phyloP scores from a whole-genome alignment of 768 basidiomycete species.

The Termitomyces heimii region DNA sequence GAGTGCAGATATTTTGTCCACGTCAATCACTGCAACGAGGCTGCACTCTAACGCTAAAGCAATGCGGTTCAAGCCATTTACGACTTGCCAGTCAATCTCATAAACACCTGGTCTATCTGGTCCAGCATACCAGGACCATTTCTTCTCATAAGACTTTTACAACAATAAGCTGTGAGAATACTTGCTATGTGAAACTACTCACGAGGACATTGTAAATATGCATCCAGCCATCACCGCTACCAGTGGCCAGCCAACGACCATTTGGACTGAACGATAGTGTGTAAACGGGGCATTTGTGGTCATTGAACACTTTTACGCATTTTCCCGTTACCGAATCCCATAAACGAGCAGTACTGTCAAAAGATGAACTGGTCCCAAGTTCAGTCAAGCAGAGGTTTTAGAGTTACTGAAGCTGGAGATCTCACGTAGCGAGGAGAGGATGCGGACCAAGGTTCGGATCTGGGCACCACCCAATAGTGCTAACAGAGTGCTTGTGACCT shows the following conservation, averaged over 20 bases:
- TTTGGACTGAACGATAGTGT: constrained; percentile 71
- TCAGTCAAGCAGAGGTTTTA: neutral
- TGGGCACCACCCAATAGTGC: constrained; percentile 67
- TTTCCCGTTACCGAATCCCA: constrained; percentile 81
- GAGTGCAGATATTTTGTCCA: constrained; percentile 38
- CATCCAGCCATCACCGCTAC: constrained; percentile 73
- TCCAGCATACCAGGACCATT: constrained; percentile 62
- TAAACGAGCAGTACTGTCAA: constrained; percentile 72
- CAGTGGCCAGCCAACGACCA: constrained; percentile 68
- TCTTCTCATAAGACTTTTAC: constrained; percentile 36
- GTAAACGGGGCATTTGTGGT: constrained; percentile 71
- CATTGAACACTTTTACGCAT: constrained; percentile 64
- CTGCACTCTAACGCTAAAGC: constrained; percentile 66
- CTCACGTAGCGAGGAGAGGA: constrained; percentile 70
- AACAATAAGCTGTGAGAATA: neutral
- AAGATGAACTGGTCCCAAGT: constrained; percentile 52
- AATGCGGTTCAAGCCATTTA: constrained; percentile 49
- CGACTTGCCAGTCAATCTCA: constrained; percentile 69
- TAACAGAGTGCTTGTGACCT: constrained; percentile 66
- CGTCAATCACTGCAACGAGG: constrained; percentile 64
- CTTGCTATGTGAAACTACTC: constrained; percentile 12
- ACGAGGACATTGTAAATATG: constrained; percentile 69
- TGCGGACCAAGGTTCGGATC: constrained; percentile 37
- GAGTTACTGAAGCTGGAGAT: neutral
- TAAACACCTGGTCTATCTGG: constrained; percentile 59